Conservation (phyloP, 148 eudicot species). For the Nepenthes gracilis region DNA sequence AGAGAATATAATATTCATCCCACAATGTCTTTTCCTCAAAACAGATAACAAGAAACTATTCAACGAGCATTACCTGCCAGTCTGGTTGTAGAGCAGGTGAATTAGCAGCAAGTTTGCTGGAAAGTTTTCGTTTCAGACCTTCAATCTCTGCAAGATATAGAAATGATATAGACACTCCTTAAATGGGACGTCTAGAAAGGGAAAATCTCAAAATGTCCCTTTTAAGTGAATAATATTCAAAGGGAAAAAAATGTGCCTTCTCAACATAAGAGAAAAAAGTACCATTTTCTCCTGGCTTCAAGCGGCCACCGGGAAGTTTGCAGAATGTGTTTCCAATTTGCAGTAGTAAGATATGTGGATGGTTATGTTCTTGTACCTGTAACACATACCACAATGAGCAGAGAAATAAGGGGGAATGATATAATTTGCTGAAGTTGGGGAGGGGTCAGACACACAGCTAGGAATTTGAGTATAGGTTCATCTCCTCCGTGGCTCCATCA, state of each 20-base stretch:
- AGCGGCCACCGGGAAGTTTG: constrained; percentile 96
- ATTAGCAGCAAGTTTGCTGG: constrained; percentile 64
- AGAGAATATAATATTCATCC: not conserved
- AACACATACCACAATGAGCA: not conserved
- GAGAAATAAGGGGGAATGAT: too few species aligned
- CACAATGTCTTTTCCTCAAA: not conserved
- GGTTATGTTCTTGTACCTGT: constrained; percentile 72
- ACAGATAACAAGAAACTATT: not conserved
- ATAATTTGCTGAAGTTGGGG: too few species aligned
- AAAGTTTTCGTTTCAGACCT: constrained; percentile 64
- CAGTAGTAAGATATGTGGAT: constrained; percentile 80
- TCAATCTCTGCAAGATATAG: constrained; percentile 43
- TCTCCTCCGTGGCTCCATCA: too few species aligned
- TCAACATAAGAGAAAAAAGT: not conserved
- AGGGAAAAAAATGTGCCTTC: not conserved
- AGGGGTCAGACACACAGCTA: too few species aligned
- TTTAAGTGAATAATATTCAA: not conserved
- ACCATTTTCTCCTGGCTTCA: constrained; percentile 98
- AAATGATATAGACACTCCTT: not conserved
- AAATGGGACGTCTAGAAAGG: too few species aligned
- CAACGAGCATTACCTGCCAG: constrained; percentile 51
- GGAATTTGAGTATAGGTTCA: too few species aligned
- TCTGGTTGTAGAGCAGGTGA: constrained; percentile 56
- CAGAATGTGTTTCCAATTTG: constrained; percentile 92
- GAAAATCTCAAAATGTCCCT: not conserved